phyloP scores from a whole-genome alignment of 2,329 filamentous ascomycete genomes.

The Simplicillium aogashimaense region DNA sequence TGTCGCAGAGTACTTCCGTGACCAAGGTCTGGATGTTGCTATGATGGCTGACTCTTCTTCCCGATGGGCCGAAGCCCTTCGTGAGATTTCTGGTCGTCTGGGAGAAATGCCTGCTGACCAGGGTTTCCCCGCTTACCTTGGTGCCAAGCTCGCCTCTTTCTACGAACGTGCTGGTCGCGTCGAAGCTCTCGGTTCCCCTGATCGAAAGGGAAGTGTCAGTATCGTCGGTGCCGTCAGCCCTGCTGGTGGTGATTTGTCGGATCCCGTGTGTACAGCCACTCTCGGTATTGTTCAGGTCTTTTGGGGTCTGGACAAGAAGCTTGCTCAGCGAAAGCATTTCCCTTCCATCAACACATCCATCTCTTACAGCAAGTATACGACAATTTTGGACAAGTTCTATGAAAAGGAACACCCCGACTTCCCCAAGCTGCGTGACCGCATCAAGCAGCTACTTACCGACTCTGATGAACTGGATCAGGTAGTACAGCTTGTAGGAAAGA shows the following conservation, averaged over 20 bases:
- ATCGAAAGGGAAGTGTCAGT: conserved; percentile 84
- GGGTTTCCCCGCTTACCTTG: conserved; percentile 95
- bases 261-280: conserved; percentile 89
- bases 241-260: conserved; percentile 97
- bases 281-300: conserved; percentile 98
- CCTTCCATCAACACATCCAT: conserved; percentile 92
- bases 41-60: conserved; percentile 99
- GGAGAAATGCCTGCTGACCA: conserved; percentile 99
- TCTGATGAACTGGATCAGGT: conserved; percentile 98
- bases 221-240: conserved; percentile 97
- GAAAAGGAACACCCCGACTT: conserved; percentile 91
- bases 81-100: conserved; percentile 96
- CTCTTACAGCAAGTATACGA: conserved; percentile 96
- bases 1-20: conserved; percentile 91
- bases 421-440: conserved; percentile 81
- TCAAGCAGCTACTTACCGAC: conserved; percentile 87
- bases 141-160: conserved; percentile 95
- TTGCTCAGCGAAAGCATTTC: conserved; percentile 98
- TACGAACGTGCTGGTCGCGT: conserved; percentile 96
- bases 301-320: conserved; percentile 99
- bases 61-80: conserved; percentile 95
- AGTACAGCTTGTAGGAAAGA: conserved; percentile 96
- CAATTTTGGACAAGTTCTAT: conserved; percentile 83
- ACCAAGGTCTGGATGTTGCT: conserved; percentile 92
- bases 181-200: conserved; percentile 75